These are phyloP conservation scores for Maudiozyma bulderi DNA, from an alignment of 805 yeast genomes.

Conservation along the genomic window DNA sequence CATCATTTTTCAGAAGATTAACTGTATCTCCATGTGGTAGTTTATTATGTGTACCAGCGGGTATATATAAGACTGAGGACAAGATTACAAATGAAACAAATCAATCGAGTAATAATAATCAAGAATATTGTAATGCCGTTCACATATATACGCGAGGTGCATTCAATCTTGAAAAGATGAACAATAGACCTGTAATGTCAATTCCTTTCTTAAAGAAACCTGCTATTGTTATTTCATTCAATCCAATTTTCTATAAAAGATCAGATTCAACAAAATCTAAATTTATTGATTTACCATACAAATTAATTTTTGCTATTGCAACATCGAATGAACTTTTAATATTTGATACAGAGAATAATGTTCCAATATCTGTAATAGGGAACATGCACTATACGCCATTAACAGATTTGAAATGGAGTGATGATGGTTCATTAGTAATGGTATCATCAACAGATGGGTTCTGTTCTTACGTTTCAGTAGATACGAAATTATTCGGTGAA, in stretches of 20 bases:
- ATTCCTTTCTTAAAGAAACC: constrained; percentile 76
- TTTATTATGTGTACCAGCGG: constrained; percentile 68
- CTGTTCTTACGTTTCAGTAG: constrained; percentile 58
- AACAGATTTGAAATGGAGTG: constrained; percentile 81
- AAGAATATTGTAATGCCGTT: constrained; percentile 52
- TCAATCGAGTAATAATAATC: constrained; percentile 8
- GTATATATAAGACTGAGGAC: constrained; percentile 37
- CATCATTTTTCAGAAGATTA: constrained; percentile 82
- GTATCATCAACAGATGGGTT: constrained; percentile 89
- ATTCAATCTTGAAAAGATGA: constrained; percentile 31
- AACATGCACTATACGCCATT: constrained; percentile 82
- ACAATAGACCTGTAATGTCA: constrained; percentile 62
- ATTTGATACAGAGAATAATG: constrained; percentile 64
- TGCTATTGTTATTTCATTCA: constrained; percentile 72
- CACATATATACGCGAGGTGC: constrained; percentile 70
- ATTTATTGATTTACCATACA: constrained; percentile 56
- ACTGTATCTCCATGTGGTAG: constrained; percentile 87
- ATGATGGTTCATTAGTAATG: constrained; percentile 60
- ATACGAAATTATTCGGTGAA: constrained; percentile 47
- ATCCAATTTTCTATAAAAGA: constrained; percentile 47
- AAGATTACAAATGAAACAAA: constrained; percentile 9
- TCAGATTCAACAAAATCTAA: constrained; percentile 7
- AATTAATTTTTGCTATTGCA: constrained; percentile 85
- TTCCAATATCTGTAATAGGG: constrained; percentile 64
- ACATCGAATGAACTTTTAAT: constrained; percentile 77